Percentiles rank a stretch among this genome's conserved stretches.
Conservation (phyloP, 2,329 filamentous ascomycete species). For the Pyricularia pennisetigena region DNA sequence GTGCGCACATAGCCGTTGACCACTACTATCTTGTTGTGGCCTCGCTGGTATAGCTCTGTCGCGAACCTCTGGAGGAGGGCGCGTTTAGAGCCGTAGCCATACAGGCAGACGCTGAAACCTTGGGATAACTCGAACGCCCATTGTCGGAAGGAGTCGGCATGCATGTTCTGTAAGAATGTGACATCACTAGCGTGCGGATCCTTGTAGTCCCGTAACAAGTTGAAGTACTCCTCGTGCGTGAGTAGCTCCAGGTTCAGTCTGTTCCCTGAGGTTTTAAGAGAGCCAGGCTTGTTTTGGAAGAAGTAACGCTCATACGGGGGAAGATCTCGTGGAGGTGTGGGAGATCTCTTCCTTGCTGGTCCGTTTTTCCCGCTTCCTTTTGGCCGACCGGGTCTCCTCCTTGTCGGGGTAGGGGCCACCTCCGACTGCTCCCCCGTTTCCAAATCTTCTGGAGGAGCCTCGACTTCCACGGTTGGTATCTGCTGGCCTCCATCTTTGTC, state of each 20-base stretch:
- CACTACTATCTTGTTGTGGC: conserved; percentile 57
- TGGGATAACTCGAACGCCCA: conserved; percentile 87
- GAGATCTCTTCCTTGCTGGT: conserved; percentile 49
- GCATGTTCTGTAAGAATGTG: conserved; percentile 61
- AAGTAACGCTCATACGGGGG: conserved; percentile 90
- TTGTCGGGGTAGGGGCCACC: conserved; percentile 29
- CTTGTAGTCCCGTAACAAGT: conserved; percentile 49
- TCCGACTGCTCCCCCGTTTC: conserved; percentile 10
- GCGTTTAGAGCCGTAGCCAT: conserved; percentile 87
- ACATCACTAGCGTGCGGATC: conserved; percentile 65
- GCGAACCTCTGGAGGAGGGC: conserved; percentile 67
- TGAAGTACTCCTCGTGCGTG: conserved; percentile 88
- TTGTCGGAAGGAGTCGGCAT: conserved; percentile 75
- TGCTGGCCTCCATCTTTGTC: conserved; percentile 18
- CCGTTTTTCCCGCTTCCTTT: conserved; percentile 33
- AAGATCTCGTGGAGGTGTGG: conserved; percentile 71
- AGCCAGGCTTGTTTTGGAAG: conserved; percentile 76
- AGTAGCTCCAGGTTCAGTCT: conserved; percentile 69
- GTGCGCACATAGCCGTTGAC: conserved; percentile 75
- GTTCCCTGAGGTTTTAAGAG: conserved; percentile 77
- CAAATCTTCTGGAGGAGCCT: conserved; percentile 19
- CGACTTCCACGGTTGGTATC: conserved; percentile 13
- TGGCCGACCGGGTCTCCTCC: conserved; percentile 33
- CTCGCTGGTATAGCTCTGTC: conserved; percentile 49
- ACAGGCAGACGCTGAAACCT: conserved; percentile 81